phyloP scores from a whole-genome alignment of 2,329 filamentous ascomycete genomes.

The Penicillium sp. region DNA sequence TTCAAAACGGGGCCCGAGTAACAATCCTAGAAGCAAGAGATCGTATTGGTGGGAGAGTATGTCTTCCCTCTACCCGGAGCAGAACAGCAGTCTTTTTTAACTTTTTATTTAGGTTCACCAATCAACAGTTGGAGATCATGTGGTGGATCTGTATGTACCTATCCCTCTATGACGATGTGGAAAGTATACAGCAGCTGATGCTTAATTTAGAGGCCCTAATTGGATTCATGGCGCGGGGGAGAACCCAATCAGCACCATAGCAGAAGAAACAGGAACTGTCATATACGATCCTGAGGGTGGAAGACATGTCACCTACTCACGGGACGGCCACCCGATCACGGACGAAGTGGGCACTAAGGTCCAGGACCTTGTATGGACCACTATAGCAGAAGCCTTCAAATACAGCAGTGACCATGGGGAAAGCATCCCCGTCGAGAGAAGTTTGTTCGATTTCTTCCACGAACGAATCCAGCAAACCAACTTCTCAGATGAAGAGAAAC shows the following conservation, averaged over 20 bases:
- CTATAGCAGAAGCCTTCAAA: constrained; percentile 58
- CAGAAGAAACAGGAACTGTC: constrained; percentile 49
- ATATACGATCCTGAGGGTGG: constrained; percentile 53
- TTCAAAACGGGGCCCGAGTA: constrained; percentile 54
- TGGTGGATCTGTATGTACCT: constrained; percentile 54
- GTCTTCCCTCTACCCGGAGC: constrained; percentile 10
- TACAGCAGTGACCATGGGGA: constrained; percentile 54
- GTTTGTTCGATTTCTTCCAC: constrained; percentile 57
- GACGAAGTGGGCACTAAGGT: constrained; percentile 31
- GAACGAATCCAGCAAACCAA: constrained; percentile 45
- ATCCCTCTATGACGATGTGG: background rate
- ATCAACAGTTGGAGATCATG: constrained; percentile 45
- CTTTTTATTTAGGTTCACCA: constrained; percentile 47
- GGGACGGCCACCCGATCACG: constrained; percentile 43
- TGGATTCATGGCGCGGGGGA: constrained; percentile 62
- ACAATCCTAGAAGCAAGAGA: constrained; percentile 60
- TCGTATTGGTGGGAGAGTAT: constrained; percentile 57
- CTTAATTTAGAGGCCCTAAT: constrained; percentile 54
- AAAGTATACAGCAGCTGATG: background rate
- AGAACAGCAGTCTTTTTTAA: background rate
- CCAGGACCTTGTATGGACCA: constrained; percentile 52
- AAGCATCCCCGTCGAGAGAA: constrained; percentile 50
- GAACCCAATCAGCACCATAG: constrained; percentile 59
- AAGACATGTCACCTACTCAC: constrained; percentile 47
- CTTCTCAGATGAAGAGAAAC: constrained; percentile 41